Evolutionary conservation across 352 stramenopile genomes (phyloP), one percentile per base, ranked within the genome.

Genomic region (Aphanomyces euteiches): DNA sequence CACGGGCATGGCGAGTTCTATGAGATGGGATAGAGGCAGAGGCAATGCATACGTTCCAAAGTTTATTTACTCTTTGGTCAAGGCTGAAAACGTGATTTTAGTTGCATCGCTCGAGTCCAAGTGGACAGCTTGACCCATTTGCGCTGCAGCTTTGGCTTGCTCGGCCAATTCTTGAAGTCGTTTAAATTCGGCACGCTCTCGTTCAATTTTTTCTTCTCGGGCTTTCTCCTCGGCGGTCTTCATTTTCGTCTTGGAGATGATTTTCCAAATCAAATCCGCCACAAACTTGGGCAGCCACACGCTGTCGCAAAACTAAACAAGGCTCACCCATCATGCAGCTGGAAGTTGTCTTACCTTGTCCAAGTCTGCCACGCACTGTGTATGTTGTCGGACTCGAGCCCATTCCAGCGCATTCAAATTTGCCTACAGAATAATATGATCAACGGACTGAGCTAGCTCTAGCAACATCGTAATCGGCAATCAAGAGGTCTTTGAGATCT

Each of bases 381-480:
- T 56, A 28, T 67, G 59, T 6, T 50, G 19, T 17, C 59, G 59
- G 5, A 67, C 59, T 1, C 38, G 28, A 19, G 59, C 59, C 59
- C 59, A 67, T 37, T 67, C 59, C 15, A 67, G 59, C 21, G 59
- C 17, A 56, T 67, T 67, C 41, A 67, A 56, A 56, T 67, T 67
- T 4, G 59, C 59, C 59, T 67, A 67, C 41, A 12, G 5, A 7
- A 19, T 43, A 17, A 36, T 58, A 12, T 45, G 15, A 38, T 15
- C 19, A 10, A 43, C n/a, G n/a, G n/a, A 13, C 12, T 5, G 8
- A 28, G 7, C 5, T n/a, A 36, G 28, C 7, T 19, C 3, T 8
- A 4, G 5, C 10, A 54, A 85, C 80, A 41, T 92, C 84, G 47
- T 85, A 92, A 73, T 92, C 84, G 5, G 78, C 78, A 7, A 89